These are phyloP conservation scores for Cryptococcus floricola DNA, from an alignment of 1,284 basidiomycete species.

Conservation along the genomic window DNA sequence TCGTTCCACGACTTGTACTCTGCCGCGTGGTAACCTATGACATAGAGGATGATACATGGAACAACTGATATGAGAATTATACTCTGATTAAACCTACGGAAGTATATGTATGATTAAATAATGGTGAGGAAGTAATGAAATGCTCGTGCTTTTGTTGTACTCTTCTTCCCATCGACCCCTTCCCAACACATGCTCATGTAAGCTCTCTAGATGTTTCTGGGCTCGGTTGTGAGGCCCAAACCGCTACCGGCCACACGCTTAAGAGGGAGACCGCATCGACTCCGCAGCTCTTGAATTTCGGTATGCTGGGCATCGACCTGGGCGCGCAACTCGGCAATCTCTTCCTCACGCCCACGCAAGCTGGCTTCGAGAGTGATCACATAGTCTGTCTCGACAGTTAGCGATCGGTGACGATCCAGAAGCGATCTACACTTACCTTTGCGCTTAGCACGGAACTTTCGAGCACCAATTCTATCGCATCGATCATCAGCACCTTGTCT, in stretches of 20 bases:
- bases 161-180: neutral
- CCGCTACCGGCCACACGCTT: slow-evolving; percentile 2
- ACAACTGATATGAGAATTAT: too few species aligned
- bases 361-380: slow-evolving; percentile 22
- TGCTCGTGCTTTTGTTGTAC: neutral
- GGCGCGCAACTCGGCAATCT: slow-evolving; percentile 15
- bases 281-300: slow-evolving; percentile 35
- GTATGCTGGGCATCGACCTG: slow-evolving; percentile 25
- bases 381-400: slow-evolving; percentile 20
- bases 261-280: slow-evolving; percentile 22
- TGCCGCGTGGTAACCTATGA: too few species aligned
- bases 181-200: neutral
- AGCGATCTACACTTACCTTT: slow-evolving; percentile 30
- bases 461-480: slow-evolving; percentile 31
- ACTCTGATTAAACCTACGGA: too few species aligned
- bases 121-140: too few species aligned
- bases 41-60: too few species aligned
- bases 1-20: too few species aligned
- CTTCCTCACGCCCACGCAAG: slow-evolving; percentile 18
- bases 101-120: too few species aligned
- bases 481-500: neutral
- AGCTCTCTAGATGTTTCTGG: neutral
- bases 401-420: neutral
- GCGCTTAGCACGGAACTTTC: slow-evolving; percentile 43
- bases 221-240: slow-evolving; percentile 4